These are phyloP conservation scores for Hymenoscyphus repandus DNA, from an alignment of 2,329 filamentous ascomycete genomes.

Conservation along the genomic window DNA sequence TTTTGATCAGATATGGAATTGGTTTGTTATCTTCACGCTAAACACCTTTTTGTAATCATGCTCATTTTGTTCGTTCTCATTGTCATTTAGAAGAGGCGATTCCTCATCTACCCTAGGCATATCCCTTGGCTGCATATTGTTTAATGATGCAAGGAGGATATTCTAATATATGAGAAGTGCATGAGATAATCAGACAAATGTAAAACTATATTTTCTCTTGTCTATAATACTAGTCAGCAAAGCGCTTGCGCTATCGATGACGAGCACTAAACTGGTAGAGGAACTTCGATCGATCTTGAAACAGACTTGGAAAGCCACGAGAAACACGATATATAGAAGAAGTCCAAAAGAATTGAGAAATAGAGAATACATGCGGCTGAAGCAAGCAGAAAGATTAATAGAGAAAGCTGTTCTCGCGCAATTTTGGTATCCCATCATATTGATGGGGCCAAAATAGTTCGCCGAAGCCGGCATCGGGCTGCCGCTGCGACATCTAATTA, in stretches of 20 bases:
- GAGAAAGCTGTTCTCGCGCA: no score
- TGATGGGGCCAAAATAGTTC: no score
- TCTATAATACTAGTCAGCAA: conserved; percentile 5
- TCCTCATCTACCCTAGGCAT: neutral
- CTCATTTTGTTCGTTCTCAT: neutral
- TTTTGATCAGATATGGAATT: neutral
- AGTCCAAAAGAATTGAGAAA: no score
- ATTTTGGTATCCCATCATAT: no score
- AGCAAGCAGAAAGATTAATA: no score
- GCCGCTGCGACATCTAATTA: no score
- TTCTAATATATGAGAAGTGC: neutral
- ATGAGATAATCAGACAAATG: conserved; percentile 4
- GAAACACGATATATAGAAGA: no score
- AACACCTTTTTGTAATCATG: neutral
- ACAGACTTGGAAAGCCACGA: no score
- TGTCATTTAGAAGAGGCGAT: conserved; percentile 1
- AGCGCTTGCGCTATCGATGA: conserved; percentile 3
- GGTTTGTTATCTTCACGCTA: neutral
- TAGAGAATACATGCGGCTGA: no score
- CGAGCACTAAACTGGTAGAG: neutral
- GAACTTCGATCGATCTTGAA: no score
- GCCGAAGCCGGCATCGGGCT: no score
- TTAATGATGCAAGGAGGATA: neutral
- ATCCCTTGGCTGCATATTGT: conserved; percentile 1
- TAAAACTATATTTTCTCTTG: neutral